Percentiles rank a stretch among this genome's conserved stretches.
These are phyloP conservation scores for Hyphopichia khmerensis DNA, from an alignment of 1,139 yeast genomes.

Conservation along the genomic window DNA sequence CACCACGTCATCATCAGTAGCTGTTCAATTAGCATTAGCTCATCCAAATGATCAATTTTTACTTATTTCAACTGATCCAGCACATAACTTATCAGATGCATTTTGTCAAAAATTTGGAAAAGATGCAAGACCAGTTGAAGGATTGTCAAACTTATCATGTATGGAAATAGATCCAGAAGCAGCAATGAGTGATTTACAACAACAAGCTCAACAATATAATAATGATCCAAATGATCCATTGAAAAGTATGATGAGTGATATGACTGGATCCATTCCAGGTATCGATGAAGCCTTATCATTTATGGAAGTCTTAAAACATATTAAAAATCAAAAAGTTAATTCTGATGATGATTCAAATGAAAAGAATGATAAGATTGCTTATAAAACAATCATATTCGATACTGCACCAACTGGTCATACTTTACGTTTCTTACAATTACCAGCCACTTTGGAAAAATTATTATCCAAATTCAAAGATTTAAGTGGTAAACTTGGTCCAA, in stretches of 20 bases:
- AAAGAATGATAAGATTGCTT: slow-evolving; percentile 32
- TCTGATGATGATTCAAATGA: slow-evolving; percentile 15
- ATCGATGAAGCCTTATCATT: slow-evolving; percentile 96
- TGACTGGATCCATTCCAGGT: slow-evolving; percentile 95
- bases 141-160: slow-evolving; percentile 82
- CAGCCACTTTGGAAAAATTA: slow-evolving; percentile 84
- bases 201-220: slow-evolving; percentile 56
- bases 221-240: slow-evolving; percentile 60
- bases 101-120: slow-evolving; percentile 97
- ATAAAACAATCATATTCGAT: slow-evolving; percentile 90
- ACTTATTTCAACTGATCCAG: slow-evolving; percentile 95
- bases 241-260: slow-evolving; percentile 77
- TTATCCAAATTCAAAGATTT: slow-evolving; percentile 84
- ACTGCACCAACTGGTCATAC: slow-evolving; percentile 99
- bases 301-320: slow-evolving; percentile 96
- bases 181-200: slow-evolving; percentile 84
- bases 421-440: slow-evolving; percentile 87
- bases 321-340: slow-evolving; percentile 64
- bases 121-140: slow-evolving; percentile 92
- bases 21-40: slow-evolving; percentile 82
- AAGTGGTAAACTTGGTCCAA: slow-evolving; percentile 86
- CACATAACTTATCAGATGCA: slow-evolving; percentile 95
- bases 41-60: slow-evolving; percentile 80
- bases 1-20: slow-evolving; percentile 92
- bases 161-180: slow-evolving; percentile 99